Base-by-base conservation (phyloP, 2,329 filamentous ascomycete genomes). In the Kalmusia sp. region DNA sequence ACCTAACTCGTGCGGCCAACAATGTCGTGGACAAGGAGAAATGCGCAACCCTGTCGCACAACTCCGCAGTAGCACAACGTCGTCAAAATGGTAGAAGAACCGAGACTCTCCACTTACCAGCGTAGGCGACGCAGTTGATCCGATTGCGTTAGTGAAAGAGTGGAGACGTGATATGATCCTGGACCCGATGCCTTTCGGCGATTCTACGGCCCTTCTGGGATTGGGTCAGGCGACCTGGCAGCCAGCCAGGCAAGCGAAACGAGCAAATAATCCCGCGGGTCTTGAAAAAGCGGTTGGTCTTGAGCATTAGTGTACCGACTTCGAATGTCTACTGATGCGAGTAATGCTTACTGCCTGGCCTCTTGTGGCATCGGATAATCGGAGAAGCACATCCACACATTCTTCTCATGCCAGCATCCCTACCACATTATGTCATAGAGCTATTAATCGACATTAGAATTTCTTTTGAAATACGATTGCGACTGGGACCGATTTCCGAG, bases 161-260 rank as follows among this genome's bases (percentile, higher is more conserved):
- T 39, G 25, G 37, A 21, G 34, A 40, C 40, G 37, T 39, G 47
- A 38, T 37, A 9, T 7, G 38, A 34, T 30, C 39, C 39, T 49
- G 37, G 43, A 33, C 27, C 27, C 34, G 30, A 31, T 31, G 24
- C n/a, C 40, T 17, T 9, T 64, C 67, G 67, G 68, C 51, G 51
- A 61, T 67, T 68, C 67, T 68, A 68, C 67, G 67, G 67, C 47
- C 34, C 55, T 62, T 65, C 59, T 60, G 52, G 58, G 37, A 33
- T 7, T 30, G 28, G 27, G 30, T 17, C 11, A 27, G 35, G n/a
- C 17, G 15, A 38, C 39, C 15, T 28, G 40, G 27, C 33, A 46
- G 19, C 2, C 17, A 15, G 7, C 19, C 35, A 19, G 30, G 34
- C 38, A 31, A 22, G 30, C 4, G 21, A 27, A 14, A 41, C 14